A percentile compares a stretch with the other conserved stretches of the same genome.
Conservation (phyloP, 352 stramenopile species). For the Pythium plurisporium region DNA sequence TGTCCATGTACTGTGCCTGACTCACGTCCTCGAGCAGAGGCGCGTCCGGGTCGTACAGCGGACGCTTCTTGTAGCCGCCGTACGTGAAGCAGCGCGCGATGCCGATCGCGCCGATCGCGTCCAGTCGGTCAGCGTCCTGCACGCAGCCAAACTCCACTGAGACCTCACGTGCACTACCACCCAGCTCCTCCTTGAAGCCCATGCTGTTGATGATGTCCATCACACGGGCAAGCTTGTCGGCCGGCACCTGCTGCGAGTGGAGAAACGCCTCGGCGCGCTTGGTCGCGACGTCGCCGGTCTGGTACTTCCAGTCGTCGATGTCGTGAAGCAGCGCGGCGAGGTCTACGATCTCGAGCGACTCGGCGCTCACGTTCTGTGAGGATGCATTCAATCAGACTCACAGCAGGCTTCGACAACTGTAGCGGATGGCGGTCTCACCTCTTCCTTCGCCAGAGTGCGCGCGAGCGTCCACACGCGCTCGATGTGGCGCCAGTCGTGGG, state of each 20-base stretch:
- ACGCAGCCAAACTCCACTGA: slow-evolving; percentile 82
- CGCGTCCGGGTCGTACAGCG: slow-evolving; percentile 72
- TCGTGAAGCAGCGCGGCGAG: slow-evolving; percentile 85
- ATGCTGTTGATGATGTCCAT: slow-evolving; percentile 82
- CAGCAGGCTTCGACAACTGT: neutral
- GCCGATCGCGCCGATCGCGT: slow-evolving; percentile 89
- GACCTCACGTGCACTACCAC: slow-evolving; percentile 19
- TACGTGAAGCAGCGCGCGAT: slow-evolving; percentile 91
- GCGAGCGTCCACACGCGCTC: slow-evolving; percentile 83
- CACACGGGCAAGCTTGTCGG: slow-evolving; percentile 54
- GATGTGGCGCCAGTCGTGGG: slow-evolving; percentile 86
- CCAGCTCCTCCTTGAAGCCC: slow-evolving; percentile 84
- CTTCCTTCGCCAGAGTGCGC: slow-evolving; percentile 62
- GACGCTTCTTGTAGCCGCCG: slow-evolving; percentile 76
- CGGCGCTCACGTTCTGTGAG: slow-evolving; percentile 45
- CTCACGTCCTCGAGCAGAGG: slow-evolving; percentile 51
- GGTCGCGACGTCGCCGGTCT: slow-evolving; percentile 42
- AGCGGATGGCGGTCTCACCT: slow-evolving; percentile 33
- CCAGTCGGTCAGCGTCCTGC: slow-evolving; percentile 86
- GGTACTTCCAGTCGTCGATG: slow-evolving; percentile 90
- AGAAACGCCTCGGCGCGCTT: slow-evolving; percentile 64
- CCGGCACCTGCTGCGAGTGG: slow-evolving; percentile 38
- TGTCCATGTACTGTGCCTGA: slow-evolving; percentile 79
- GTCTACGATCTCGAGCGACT: slow-evolving; percentile 74
- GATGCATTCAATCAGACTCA: too few species aligned